Evolutionary conservation across 257 asterid genomes (phyloP), one percentile per base, ranked within the genome.

Genomic region (Catharanthus roseus): DNA sequence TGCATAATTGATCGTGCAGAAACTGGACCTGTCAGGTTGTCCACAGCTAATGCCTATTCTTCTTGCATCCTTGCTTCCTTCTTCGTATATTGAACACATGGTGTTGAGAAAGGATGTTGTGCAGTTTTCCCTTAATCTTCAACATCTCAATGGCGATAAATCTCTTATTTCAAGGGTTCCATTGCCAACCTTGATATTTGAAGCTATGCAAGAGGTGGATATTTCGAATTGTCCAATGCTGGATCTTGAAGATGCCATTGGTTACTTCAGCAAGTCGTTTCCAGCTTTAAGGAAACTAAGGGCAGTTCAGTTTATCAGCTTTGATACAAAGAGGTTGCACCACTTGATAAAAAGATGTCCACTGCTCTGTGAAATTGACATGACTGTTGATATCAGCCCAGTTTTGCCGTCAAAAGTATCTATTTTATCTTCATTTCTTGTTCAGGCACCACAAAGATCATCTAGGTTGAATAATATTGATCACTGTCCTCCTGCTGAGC

Each of bases 1-100:
- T 68, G 34, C 51, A 51, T 49, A 47, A 77, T 64, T 69, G 72
- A 73, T 73, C 65, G 53, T 75, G 79, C 93, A 92, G 98, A 87
- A 79, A 77, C 65, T 90, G 82, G 98, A 92, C 76, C 83, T 90
- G 71, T 87, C 97, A 13, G 79, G 91, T 73, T 88, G 92, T 86
- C 97, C 96, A 8, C 96, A 90, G 78, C 76, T 88, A 45, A 84
- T 83, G 29, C 75, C 79, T 16, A 72, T 88, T 77, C 86, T 90
- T 71, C 85, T 92, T 72, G 80, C 82, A 41, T 82, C 89, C 65
- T 33, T 86, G 82, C 84, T 79, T 74, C 90, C 95, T 16, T 63
- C 69, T 76, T 72, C 85, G 58, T 42, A 72, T 49, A 45, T 26
- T 75, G 74, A 76, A 76, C 82, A 83, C 62, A 71, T 75, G 19